Evolutionary conservation across 257 asterid genomes (phyloP).

Genomic region (Rauvolfia tetraphylla): DNA sequence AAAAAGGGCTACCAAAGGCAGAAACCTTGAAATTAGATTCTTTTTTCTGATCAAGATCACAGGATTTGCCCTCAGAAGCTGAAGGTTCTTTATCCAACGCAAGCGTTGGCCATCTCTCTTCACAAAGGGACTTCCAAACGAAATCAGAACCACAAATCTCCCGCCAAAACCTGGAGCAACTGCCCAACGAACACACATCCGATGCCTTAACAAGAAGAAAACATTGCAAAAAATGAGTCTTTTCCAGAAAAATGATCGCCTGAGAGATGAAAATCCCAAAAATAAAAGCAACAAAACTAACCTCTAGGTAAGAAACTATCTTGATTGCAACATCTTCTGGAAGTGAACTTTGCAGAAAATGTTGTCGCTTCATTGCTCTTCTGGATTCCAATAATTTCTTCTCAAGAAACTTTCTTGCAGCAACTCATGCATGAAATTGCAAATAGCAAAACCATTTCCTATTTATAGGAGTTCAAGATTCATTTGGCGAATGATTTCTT

Average conservation of each 20-base stretch:
- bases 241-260: conserved; percentile 8
- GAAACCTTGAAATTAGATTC: conserved; percentile 16
- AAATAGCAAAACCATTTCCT: neutral
- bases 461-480: neutral
- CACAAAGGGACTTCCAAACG: conserved; percentile 64
- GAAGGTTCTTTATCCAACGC: conserved; percentile 24
- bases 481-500: neutral
- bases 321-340: conserved; percentile 71
- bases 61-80: conserved; percentile 15
- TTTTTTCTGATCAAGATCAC: conserved; percentile 22
- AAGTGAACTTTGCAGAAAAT: conserved; percentile 31
- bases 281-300: conserved; percentile 10
- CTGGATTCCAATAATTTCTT: neutral
- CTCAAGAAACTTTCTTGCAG: too few relatives aligned
- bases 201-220: conserved; percentile 31
- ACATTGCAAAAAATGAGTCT: conserved; percentile 3
- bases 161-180: conserved; percentile 88
- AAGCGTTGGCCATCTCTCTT: conserved; percentile 59
- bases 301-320: conserved; percentile 69
- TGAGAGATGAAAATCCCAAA: conserved; percentile 7
- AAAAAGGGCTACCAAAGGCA: neutral
- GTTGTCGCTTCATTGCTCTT: conserved; percentile 11
- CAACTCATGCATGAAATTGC: neutral
- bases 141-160: conserved; percentile 65
- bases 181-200: conserved; percentile 76